Evolutionary conservation across 192 early-diverging fungal genomes (phyloP).

Genomic region (Gonapodya sp.): DNA sequence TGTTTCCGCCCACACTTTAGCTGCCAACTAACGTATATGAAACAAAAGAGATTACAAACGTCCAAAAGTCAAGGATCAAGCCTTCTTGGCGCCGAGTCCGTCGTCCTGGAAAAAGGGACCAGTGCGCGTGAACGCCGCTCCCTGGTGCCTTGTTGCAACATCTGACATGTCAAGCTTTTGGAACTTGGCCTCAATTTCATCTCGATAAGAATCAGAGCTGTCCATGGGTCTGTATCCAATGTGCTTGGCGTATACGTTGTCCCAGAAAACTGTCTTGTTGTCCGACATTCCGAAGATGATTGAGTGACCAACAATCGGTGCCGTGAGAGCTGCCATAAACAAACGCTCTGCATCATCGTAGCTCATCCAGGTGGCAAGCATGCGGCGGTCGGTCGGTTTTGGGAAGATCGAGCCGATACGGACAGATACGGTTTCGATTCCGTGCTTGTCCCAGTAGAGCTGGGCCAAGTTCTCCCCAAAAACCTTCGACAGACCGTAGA

Average conservation of each 20-base stretch:
- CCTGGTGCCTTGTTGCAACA: neutral
- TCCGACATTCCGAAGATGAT: neutral
- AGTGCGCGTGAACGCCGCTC: constrained; percentile 1
- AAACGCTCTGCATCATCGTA: neutral
- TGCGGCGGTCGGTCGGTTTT: constrained; percentile 1
- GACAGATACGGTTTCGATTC: neutral
- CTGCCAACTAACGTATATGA: too few relatives aligned
- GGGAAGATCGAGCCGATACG: neutral
- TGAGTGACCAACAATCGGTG: neutral
- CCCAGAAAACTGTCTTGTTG: neutral
- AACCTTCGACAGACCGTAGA: neutral
- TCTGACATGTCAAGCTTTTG: neutral
- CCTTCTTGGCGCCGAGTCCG: neutral
- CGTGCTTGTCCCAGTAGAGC: constrained; percentile 1
- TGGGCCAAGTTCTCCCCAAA: neutral
- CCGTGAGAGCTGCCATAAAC: neutral
- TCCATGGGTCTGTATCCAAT: neutral
- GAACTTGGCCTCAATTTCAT: neutral
- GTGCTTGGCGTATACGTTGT: neutral
- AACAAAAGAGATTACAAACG: too few relatives aligned
- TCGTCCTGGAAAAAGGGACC: neutral
- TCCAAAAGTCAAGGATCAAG: neutral
- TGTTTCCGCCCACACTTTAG: too few relatives aligned
- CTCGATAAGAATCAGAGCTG: neutral
- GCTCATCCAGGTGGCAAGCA: constrained; percentile 3